Evolutionary conservation across 1,284 basidiomycete species (phyloP).

Genomic region (Coniferiporia weirii): DNA sequence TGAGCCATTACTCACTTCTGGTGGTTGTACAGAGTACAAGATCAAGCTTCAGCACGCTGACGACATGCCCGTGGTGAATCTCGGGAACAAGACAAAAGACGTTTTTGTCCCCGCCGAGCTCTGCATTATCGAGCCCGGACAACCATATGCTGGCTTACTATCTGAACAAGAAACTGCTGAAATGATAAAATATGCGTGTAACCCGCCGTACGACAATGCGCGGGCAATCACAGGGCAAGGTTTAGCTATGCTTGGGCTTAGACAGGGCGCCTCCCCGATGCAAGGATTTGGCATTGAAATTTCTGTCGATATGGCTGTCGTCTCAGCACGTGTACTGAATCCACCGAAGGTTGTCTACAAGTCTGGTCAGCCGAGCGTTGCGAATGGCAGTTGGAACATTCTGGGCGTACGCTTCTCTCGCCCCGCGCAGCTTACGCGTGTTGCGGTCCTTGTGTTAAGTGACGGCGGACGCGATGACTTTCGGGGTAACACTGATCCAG

Average conservation of each 20-base stretch:
- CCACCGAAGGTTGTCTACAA: constrained; percentile 53
- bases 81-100: constrained; percentile 39
- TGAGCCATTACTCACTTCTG: background rate
- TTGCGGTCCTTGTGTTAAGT: constrained; percentile 6
- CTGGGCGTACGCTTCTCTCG: constrained; percentile 30
- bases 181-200: constrained; percentile 15
- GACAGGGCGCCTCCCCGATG: constrained; percentile 27
- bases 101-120: constrained; percentile 61
- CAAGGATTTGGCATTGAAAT: constrained; percentile 53
- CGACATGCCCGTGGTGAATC: constrained; percentile 57
- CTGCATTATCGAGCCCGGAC: constrained; percentile 56
- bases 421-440: constrained; percentile 1
- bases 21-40: constrained; percentile 44
- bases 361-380: constrained; percentile 17
- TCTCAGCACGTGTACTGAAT: constrained; percentile 57
- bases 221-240: constrained; percentile 49
- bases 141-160: constrained; percentile 46
- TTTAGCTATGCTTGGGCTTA: constrained; percentile 44
- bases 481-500: constrained; percentile 46
- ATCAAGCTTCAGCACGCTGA: constrained; percentile 43
- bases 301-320: constrained; percentile 45
- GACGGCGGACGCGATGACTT: constrained; percentile 14
- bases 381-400: constrained; percentile 69
- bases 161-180: constrained; percentile 34
- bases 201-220: constrained; percentile 8